A percentile compares a stretch with the other conserved stretches of the same genome.
Evolutionary conservation across 1,284 basidiomycete species (phyloP).

Genomic region (Ustilago curta): DNA sequence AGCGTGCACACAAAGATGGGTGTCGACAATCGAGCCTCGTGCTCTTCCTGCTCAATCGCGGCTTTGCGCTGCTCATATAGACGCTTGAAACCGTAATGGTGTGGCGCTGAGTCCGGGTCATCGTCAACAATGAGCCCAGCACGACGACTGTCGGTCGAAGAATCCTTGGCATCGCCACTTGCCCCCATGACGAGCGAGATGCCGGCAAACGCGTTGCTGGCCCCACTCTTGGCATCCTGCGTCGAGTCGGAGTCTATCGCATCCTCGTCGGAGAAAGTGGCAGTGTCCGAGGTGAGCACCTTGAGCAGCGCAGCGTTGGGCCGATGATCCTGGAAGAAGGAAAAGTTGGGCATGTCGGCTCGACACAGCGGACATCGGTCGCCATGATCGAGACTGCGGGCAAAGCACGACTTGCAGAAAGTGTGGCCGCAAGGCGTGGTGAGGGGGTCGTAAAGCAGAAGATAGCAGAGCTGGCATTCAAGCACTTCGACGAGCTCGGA

Average conservation of each 20-base stretch:
- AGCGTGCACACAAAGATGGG: constrained; percentile 92
- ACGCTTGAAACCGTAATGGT: constrained; percentile 46
- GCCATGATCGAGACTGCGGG: constrained; percentile 87
- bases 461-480: constrained; percentile 90
- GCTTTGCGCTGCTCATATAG: constrained; percentile 74
- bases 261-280: constrained; percentile 47
- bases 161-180: not conserved
- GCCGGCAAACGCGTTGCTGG: constrained; percentile 23
- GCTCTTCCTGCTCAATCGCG: constrained; percentile 79
- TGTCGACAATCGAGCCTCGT: constrained; percentile 81
- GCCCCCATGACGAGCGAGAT: constrained; percentile 23
- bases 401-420: constrained; percentile 88
- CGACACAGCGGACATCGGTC: constrained; percentile 86
- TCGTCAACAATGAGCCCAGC: constrained; percentile 37
- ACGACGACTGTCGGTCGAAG: not conserved
- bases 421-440: constrained; percentile 96
- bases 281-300: constrained; percentile 50
- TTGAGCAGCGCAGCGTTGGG: constrained; percentile 49
- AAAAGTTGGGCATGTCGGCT: constrained; percentile 78
- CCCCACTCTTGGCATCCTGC: constrained; percentile 17
- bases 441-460: constrained; percentile 83
- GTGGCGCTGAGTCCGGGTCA: constrained; percentile 37
- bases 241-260: constrained; percentile 32
- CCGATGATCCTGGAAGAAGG: constrained; percentile 81
- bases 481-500: constrained; percentile 78